Conservation (phyloP, 495 filamentous ascomycete genomes). For the Annulohypoxylon moriforme region DNA sequence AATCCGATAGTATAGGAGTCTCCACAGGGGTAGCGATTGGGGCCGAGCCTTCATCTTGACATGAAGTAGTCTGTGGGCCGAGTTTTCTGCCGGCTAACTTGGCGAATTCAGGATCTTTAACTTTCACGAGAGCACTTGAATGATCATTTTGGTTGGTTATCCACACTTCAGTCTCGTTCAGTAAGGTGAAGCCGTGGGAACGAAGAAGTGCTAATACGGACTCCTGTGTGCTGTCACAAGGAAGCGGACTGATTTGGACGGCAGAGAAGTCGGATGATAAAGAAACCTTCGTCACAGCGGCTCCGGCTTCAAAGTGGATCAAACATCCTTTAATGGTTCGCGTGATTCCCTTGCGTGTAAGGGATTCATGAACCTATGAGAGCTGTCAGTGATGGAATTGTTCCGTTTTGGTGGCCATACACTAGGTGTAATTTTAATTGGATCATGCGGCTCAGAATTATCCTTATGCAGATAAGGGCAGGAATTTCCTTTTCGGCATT, state of each 20-base stretch:
- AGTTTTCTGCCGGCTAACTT: constrained; percentile 1
- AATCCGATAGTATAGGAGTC: constrained; percentile 30
- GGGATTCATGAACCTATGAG: neutral
- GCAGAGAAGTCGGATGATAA: constrained; percentile 48
- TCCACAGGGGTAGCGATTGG: constrained; percentile 25
- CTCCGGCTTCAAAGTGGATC: constrained; percentile 48
- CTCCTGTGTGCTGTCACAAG: constrained; percentile 24
- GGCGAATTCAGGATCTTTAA: constrained; percentile 44
- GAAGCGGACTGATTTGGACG: constrained; percentile 45
- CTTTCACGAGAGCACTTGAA: constrained; percentile 35
- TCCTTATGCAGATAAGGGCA: constrained; percentile 6
- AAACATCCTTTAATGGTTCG: constrained; percentile 43
- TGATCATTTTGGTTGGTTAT: neutral
- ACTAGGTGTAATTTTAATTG: neutral
- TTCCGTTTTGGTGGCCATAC: neutral
- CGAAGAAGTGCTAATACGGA: constrained; percentile 30
- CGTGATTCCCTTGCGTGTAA: neutral
- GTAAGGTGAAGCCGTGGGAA: neutral
- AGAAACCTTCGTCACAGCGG: constrained; percentile 36
- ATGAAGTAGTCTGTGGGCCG: neutral
- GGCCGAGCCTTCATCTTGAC: neutral
- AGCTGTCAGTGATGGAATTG: neutral
- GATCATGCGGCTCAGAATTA: neutral
- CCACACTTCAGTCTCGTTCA: neutral
- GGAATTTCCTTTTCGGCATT: constrained; percentile 12